These are phyloP conservation scores for Brassica juncea DNA, from an alignment of 345 rosid genomes.

Conservation along the genomic window DNA sequence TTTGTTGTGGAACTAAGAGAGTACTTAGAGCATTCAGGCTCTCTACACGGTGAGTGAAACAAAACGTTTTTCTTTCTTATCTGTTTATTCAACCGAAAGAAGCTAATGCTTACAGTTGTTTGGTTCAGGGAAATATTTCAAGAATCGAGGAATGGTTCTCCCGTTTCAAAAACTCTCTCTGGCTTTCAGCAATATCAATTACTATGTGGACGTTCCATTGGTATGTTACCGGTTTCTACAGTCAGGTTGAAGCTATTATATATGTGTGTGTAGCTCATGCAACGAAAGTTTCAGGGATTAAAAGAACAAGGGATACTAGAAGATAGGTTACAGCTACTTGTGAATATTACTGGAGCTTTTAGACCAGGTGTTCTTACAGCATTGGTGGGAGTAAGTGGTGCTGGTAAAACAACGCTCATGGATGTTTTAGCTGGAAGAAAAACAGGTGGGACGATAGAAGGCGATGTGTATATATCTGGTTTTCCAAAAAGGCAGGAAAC, in stretches of 20 bases:
- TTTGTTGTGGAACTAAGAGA: constrained; percentile 76
- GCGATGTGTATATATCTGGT: constrained; percentile 77
- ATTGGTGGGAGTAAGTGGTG: constrained; percentile 95
- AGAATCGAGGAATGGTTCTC: constrained; percentile 93
- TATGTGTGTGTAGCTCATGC: not conserved
- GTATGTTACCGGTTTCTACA: constrained; percentile 43
- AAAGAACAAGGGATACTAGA: constrained; percentile 86
- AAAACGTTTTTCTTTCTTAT: constrained; percentile 9
- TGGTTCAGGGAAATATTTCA: constrained; percentile 76
- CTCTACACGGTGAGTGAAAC: constrained; percentile 56
- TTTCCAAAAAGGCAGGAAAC: constrained; percentile 91
- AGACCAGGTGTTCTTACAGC: constrained; percentile 95
- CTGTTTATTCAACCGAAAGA: constrained; percentile 12
- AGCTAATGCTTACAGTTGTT: constrained; percentile 3
- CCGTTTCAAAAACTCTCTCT: constrained; percentile 94
- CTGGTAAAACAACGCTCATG: constrained; percentile 98
- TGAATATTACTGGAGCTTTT: constrained; percentile 91
- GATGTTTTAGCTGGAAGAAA: constrained; percentile 98
- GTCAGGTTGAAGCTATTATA: not conserved
- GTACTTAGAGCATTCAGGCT: constrained; percentile 77
- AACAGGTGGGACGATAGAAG: constrained; percentile 92
- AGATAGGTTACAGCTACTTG: constrained; percentile 84
- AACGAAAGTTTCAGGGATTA: constrained; percentile 58
- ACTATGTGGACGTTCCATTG: constrained; percentile 86
- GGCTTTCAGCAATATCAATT: constrained; percentile 84